Conservation (phyloP, 163 green algal genomes). For the Chloromonas sp. region DNA sequence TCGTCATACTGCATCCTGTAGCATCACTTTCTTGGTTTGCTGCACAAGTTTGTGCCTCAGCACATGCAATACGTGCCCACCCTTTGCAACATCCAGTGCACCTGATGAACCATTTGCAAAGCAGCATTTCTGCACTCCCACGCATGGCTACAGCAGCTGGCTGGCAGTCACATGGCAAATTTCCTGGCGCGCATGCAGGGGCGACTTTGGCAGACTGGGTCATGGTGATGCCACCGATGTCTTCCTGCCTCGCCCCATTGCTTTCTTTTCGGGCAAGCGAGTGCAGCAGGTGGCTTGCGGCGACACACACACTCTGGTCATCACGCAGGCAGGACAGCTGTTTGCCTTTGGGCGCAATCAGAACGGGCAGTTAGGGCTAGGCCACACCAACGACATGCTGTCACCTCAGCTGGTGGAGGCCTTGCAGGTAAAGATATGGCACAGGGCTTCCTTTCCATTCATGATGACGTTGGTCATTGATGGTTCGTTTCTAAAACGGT, state of each 20-base stretch:
- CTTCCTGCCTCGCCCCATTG: conserved; percentile 73
- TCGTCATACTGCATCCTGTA: too few species aligned
- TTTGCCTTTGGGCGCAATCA: conserved; percentile 77
- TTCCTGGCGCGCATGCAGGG: background rate
- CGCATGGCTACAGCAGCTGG: background rate
- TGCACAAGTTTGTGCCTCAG: too few species aligned
- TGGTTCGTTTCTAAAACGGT: too few species aligned
- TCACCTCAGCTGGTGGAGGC: conserved; percentile 51
- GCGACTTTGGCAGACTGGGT: conserved; percentile 80
- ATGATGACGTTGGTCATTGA: too few species aligned
- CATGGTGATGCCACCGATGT: conserved; percentile 70
- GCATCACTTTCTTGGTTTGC: too few species aligned
- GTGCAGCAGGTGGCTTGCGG: conserved; percentile 63
- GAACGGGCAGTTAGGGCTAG: conserved; percentile 74
- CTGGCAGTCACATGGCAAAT: conserved; percentile 6
- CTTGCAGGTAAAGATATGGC: conserved; percentile 49
- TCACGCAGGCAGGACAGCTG: conserved; percentile 54
- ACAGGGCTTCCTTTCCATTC: background rate
- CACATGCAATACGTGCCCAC: too few species aligned
- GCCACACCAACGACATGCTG: conserved; percentile 63
- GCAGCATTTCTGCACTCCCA: too few species aligned
- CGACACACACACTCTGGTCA: conserved; percentile 71
- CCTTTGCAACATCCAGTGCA: too few species aligned
- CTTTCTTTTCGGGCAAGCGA: conserved; percentile 45
- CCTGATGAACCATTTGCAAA: too few species aligned